Evolutionary conservation across 1,284 basidiomycete genomes (phyloP), one percentile per base, ranked within the genome.

Genomic region (Flammula alnicola): DNA sequence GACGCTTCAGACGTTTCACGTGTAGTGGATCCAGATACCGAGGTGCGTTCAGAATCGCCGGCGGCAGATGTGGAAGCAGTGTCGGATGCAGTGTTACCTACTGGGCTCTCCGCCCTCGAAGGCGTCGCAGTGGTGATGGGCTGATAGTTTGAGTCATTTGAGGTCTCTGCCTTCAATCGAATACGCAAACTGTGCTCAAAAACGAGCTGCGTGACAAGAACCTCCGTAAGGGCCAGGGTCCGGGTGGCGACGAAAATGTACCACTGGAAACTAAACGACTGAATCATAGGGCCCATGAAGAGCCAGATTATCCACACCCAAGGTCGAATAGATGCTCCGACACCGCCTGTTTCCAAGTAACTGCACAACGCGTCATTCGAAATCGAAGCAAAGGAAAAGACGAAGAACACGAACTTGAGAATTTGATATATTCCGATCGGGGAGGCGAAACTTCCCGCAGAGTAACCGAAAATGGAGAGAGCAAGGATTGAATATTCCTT

Each of bases 221-320:
- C 74, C 63, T 88, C 82, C 9, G 66, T 59, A 32, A 77, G 76
- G 12, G 84, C 80, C 11, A 81, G 65, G 10, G 70, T 69, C 10
- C 72, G 63, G 3, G 74, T 77, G 61, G 68, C 64, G 31, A 75
- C 57, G 55, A 71, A 78, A 23, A 78, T 69, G 52, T 76, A 57
- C 68, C 71, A 75, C 50, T 83, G 66, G 47, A 60, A 73, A 39
- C 62, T 62, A 26, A 69, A 8, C 6, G 55, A 51, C 38, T 51
- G 69, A 65, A 77, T 50, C 46, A 61, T 65, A 25, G 63, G 70
- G 5, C 81, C 86, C 2, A 83, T 14, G 63, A 87, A 83, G 7
- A 90, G 72, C 61, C 77, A 71, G 2, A 69, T n/a, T 29, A 89
- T 77, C 87, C 88, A 91, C 16, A 88, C 76, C 78, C 75, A 80